A percentile compares a stretch with the other conserved stretches of the same genome.
Evolutionary conservation across 331 rosid genomes (phyloP).

Genomic region (Arachis monticola): DNA sequence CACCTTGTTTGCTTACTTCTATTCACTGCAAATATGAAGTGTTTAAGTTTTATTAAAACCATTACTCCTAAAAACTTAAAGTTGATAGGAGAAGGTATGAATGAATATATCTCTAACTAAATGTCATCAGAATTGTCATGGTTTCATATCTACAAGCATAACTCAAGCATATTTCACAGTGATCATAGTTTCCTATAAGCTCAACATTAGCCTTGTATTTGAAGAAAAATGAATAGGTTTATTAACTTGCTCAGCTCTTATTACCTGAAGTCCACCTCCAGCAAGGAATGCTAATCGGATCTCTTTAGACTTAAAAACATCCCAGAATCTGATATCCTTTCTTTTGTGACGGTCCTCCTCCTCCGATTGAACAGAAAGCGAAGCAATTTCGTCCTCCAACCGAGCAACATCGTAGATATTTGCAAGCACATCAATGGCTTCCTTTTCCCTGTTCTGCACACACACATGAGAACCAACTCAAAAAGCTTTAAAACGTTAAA

Average conservation of each 20-base stretch:
- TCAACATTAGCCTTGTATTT: background rate
- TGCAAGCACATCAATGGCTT: conserved; percentile 74
- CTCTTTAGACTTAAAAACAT: conserved; percentile 71
- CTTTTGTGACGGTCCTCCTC: conserved; percentile 56
- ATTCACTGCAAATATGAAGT: background rate
- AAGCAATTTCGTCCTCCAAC: conserved; percentile 77
- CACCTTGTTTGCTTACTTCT: background rate
- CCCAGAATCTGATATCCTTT: conserved; percentile 44
- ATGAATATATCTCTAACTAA: background rate
- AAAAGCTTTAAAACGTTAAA: background rate
- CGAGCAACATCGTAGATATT: conserved; percentile 75
- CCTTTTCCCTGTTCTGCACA: conserved; percentile 58
- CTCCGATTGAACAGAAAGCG: conserved; percentile 63
- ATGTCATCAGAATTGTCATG: background rate
- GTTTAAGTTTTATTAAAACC: background rate
- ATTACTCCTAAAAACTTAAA: no score
- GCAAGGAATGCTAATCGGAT: conserved; percentile 87
- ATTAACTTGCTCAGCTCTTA: conserved; percentile 20
- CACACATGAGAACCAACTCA: conserved; percentile 32
- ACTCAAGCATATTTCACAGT: conserved; percentile 23
- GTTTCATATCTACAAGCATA: background rate
- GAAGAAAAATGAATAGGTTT: background rate
- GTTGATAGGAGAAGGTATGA: background rate
- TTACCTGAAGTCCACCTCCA: conserved; percentile 91
- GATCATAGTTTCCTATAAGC: background rate